Evolutionary conservation across 2,329 filamentous ascomycete genomes (phyloP), one percentile per base, ranked within the genome.

Genomic region (Pseudocercospora vitis): DNA sequence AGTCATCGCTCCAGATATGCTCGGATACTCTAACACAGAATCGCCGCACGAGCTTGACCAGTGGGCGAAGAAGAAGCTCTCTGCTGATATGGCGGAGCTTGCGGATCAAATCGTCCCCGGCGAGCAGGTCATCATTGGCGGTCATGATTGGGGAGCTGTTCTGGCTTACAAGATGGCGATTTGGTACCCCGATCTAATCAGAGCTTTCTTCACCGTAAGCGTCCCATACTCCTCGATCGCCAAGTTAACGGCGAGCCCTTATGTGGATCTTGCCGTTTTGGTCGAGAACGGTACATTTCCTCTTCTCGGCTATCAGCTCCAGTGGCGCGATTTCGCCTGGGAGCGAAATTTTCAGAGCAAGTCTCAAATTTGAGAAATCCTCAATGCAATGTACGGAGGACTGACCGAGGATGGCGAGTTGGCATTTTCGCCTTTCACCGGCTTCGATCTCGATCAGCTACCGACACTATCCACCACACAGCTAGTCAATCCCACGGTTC

Each of bases 101-200:
- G 82, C 86, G 8, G 74, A 74, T 53, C 79, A 85, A 45, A 70
- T 85, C 3, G 74, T 75, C 2, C 74, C 77, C 52, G 75, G 67
- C 32, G 76, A 70, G 49, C 32, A 40, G 24, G 86, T 95, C 64
- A 85, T 95, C 51, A 79, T 96, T 7, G 89, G 90, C 39, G 91
- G 89, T 6, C 91, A 96, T 73, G 91, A 96, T 73, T 95, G 91
- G 81, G 91, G 91, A 69, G 89, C 87, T 63, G 78, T 78, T 2
- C 76, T 91, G 24, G 84, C 86, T 49, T 92, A 88, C 79, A 82
- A 88, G 50, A 73, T 86, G 55, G 82, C 85, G 16, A 78, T 86
- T 55, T 88, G 83, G 78, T 77, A 89, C 64, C 89, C 88, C 0
- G 74, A 83, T 47, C 76, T 92, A 12, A 75, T 95, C 60, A 80